Evolutionary conservation across 306 rosid genomes (phyloP).

Genomic region (Mimosa bimucronata): DNA sequence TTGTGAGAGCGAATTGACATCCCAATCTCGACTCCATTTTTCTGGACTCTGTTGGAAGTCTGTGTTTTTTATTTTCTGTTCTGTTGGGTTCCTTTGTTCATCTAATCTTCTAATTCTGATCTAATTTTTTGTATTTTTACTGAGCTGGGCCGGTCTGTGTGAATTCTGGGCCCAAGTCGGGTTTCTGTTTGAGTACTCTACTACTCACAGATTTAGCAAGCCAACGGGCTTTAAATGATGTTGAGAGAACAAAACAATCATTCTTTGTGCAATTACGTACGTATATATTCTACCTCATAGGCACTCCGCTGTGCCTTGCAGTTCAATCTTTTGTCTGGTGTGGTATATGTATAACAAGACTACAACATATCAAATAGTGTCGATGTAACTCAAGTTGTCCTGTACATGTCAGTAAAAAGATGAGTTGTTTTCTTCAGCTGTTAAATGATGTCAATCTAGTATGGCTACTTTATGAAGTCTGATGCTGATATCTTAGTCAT

Average conservation of each 20-base stretch:
- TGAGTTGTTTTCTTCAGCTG: not conserved
- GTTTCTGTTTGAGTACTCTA: conserved; percentile 1
- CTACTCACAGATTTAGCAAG: conserved; percentile 3
- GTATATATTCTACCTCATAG: not conserved
- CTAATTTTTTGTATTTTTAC: not conserved
- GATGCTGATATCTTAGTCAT: not conserved
- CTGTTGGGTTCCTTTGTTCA: conserved; percentile 25
- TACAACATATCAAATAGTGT: not conserved
- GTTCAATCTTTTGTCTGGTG: not conserved
- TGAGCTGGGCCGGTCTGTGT: conserved; percentile 39
- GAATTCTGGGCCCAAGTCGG: conserved; percentile 42
- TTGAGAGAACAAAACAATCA: too few relatives aligned
- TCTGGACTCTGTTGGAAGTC: conserved; percentile 39
- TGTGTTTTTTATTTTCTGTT: conserved; percentile 29
- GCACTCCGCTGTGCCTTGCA: conserved; percentile 25
- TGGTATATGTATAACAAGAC: not conserved
- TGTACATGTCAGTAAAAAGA: not conserved
- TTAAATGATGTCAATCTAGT: not conserved
- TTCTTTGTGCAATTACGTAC: not conserved
- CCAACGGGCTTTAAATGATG: not conserved
- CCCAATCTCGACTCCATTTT: conserved; percentile 29
- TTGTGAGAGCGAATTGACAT: conserved; percentile 18
- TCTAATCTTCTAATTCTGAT: not conserved
- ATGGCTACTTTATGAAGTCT: conserved; percentile 10
- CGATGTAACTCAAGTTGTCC: not conserved